phyloP scores from a whole-genome alignment of 257 asterid species.

The Gentiana macrophylla region DNA sequence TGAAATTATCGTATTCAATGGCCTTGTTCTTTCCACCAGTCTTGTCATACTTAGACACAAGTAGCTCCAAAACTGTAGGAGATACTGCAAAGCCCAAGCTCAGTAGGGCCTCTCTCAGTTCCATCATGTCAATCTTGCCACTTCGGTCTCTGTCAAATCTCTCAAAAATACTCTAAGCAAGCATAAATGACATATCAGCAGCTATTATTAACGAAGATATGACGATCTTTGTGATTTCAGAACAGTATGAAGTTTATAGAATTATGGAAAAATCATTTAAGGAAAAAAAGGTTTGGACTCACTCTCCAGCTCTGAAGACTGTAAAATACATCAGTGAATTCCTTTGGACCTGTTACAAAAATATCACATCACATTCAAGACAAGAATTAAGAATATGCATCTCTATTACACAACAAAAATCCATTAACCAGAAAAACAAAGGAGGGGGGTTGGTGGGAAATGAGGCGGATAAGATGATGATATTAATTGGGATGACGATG shows the following conservation, averaged over 20 bases:
- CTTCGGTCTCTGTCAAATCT: conserved; percentile 87
- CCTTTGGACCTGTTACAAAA: conserved; percentile 72
- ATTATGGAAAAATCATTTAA: neutral
- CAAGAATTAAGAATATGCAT: neutral
- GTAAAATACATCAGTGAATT: conserved; percentile 67
- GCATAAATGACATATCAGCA: conserved; percentile 9
- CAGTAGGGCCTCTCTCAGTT: conserved; percentile 77
- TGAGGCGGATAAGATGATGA: too few species aligned
- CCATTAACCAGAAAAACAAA: too few species aligned
- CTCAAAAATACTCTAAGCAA: conserved; percentile 58
- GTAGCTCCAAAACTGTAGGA: conserved; percentile 55
- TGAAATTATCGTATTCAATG: conserved; percentile 89
- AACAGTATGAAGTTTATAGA: too few species aligned
- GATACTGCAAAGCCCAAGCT: conserved; percentile 80
- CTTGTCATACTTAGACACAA: conserved; percentile 86
- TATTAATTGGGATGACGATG: too few species aligned
- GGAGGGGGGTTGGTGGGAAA: too few species aligned
- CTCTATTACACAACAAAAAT: too few species aligned
- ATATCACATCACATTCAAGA: neutral
- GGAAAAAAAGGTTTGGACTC: conserved; percentile 20
- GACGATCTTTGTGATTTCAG: neutral
- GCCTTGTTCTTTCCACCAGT: conserved; percentile 73
- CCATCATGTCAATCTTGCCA: conserved; percentile 69
- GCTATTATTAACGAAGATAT: conserved; percentile 2
- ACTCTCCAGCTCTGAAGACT: conserved; percentile 98